Base-by-base conservation (phyloP, 2,329 filamentous ascomycete species). In the Phialophora verrucosa region DNA sequence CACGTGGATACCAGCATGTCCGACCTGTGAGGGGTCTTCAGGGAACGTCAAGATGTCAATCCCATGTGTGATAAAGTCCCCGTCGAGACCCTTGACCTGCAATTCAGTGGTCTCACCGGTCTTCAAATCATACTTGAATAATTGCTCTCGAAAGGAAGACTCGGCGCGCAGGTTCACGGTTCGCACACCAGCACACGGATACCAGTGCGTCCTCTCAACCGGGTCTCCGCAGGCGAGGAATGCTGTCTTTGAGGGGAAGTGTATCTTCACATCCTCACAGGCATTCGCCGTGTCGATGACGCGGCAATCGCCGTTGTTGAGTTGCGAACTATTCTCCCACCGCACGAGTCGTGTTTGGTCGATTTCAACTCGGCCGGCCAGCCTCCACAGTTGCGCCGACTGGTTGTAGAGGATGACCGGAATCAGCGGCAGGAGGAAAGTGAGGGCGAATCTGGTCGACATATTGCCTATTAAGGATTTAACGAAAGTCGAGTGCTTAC, bases 11-110 rank as follows among this genome's bases (percentile, higher is more conserved):
- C 25, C 44, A n/a, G 12, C 10, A 32, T 23, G n/a, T 8, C 20
- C 10, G 10, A 68, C 68, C 44, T 62, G 62, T n/a, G 63, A 67
- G 44, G 65, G 31, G 11, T 66, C 60, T 12, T 54, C 68, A 6
- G 65, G 63, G 11, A 68, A 29, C 4, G 62, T 47, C n/a, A 65
- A 63, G 8, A 70, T 59, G 35, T 70, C 65, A 35, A 70, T 68
- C 5, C 68, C 68, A 49, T 70, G 68, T 1, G 68, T 70, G 53
- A 70, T 64, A n/a, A 70, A 70, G 47, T 70, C 68, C n/a, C 68
- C 68, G n/a, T 68, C 63, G 0, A 70, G 60, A 7, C 68, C 65
- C 27, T 59, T 20, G 10, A 70, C 38, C n/a, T 47, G 29, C 17
- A 70, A 35, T 35, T 67, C 50, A 0, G 59, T 70, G 10, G 68